A percentile compares a stretch with the other conserved stretches of the same genome.
Conservation (phyloP, 2,329 filamentous ascomycete genomes). For the Fusarium piperis region DNA sequence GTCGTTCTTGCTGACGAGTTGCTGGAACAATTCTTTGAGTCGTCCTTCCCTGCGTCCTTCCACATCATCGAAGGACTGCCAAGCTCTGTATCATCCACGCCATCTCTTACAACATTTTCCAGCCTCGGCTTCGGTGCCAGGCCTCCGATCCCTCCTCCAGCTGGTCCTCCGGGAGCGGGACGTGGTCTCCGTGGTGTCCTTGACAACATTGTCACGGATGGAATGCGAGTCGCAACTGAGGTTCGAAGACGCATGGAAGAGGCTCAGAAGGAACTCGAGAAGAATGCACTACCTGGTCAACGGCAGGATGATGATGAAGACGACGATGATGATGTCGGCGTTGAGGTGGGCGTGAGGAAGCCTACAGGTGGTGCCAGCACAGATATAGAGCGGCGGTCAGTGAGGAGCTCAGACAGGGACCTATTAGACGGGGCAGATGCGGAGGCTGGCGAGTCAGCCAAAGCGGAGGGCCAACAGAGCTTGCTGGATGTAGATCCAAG, state of each 20-base stretch:
- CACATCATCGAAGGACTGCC: conserved; percentile 76
- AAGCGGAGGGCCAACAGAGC: conserved; percentile 43
- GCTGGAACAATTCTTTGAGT: conserved; percentile 96
- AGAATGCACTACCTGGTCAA: conserved; percentile 74
- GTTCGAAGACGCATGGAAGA: conserved; percentile 95
- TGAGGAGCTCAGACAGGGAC: conserved; percentile 74
- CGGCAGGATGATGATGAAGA: conserved; percentile 77
- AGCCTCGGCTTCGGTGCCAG: conserved; percentile 69
- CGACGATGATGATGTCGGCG: conserved; percentile 66
- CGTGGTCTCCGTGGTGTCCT: conserved; percentile 90
- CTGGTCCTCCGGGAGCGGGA: conserved; percentile 59
- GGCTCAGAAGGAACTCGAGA: conserved; percentile 89
- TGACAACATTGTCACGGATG: conserved; percentile 97
- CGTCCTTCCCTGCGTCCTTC: conserved; percentile 92
- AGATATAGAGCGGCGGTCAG: conserved; percentile 70
- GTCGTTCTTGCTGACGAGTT: conserved; percentile 95
- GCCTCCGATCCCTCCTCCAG: conserved; percentile 49
- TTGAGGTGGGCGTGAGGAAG: conserved; percentile 53
- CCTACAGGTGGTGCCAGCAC: conserved; percentile 50
- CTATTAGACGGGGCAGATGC: conserved; percentile 79
- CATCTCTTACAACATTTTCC: conserved; percentile 86
- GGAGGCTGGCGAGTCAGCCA: conserved; percentile 63
- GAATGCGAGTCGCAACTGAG: conserved; percentile 94
- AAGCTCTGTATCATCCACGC: conserved; percentile 49
- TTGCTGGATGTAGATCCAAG: conserved; percentile 48